Base-by-base conservation (phyloP, 371 early-diverging fungal species). In the Circinella minor region DNA sequence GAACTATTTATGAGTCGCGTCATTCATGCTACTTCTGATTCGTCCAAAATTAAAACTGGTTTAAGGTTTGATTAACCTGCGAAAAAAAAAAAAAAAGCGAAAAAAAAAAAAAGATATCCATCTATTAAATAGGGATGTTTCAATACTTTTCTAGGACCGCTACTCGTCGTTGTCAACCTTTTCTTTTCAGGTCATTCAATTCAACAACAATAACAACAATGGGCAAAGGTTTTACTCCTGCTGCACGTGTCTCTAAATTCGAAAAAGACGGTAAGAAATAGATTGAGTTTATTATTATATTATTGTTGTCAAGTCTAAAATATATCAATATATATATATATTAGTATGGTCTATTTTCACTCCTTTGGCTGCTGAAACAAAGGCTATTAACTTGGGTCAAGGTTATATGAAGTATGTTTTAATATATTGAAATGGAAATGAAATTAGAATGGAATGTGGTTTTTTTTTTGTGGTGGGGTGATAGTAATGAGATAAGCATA, bases 381-480 rank as follows among this genome's bases (percentile, higher is more conserved):
- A 91, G 59, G 96, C 98, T 17, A 94, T 96, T 74, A 97, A 98
- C 83, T 86, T 97, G 34, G 98, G 98, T 4, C 98, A 97, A 81
- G 97, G 95, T 4, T 94, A 87, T 71, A 93, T 93, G 92, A 92
- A 89, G 91, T 90, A 84, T 60, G 70, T 63, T 13, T 61, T 17
- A n/a, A 27, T 27, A 27, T 27, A 27, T 27, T 27, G 27, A 27
- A 27, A 27, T 27, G 27, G 27, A 27, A 27, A 27, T 27, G 27
- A 27, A 27, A 27, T 27, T 27, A 27, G 27, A 27, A 27, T 27
- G 27, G 27, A 27, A 27, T 27, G 27, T 27, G 27, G 27, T n/a
- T n/a, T n/a, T n/a, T n/a, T n/a, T n/a, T n/a, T n/a, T n/a, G n/a
- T n/a, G n/a, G n/a, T n/a, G n/a, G 27, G 27, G 0, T 0, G 27